phyloP scores from a whole-genome alignment of 2,329 filamentous ascomycete genomes.

The Paramyrothecium sp. region DNA sequence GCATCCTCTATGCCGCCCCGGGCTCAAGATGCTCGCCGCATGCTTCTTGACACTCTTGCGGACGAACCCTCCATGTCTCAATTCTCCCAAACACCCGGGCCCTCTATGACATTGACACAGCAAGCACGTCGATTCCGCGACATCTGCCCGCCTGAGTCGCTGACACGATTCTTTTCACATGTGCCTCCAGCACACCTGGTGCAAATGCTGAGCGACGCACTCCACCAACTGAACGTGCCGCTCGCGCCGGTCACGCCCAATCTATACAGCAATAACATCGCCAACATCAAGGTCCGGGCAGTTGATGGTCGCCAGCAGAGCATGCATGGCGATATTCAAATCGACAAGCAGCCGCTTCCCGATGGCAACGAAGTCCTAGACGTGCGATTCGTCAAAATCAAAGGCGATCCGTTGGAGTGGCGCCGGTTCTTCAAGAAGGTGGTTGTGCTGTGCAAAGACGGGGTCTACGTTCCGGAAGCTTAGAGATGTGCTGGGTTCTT shows the following conservation, averaged over 20 bases:
- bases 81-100: conserved; percentile 75
- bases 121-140: conserved; percentile 85
- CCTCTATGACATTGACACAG: conserved; percentile 84
- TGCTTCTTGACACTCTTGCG: conserved; percentile 63
- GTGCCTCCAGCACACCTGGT: conserved; percentile 74
- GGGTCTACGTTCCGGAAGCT: conserved; percentile 58
- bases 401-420: conserved; percentile 97
- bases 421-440: conserved; percentile 94
- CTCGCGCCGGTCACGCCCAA: conserved; percentile 50
- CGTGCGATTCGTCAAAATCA: conserved; percentile 88
- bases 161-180: conserved; percentile 90
- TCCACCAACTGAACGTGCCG: conserved; percentile 84
- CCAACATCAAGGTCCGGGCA: conserved; percentile 71
- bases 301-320: conserved; percentile 70
- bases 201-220: conserved; percentile 74
- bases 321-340: conserved; percentile 71
- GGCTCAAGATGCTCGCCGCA: conserved; percentile 30
- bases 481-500: conserved; percentile 25
- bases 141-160: conserved; percentile 81
- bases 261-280: conserved; percentile 54
- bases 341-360: conserved; percentile 63
- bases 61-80: conserved; percentile 87
- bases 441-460: conserved; percentile 83
- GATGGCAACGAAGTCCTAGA: conserved; percentile 67
- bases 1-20: conserved; percentile 30